A percentile compares a stretch with the other conserved stretches of the same genome.
phyloP scores from a whole-genome alignment of 139 green algal genomes.

The Volvox africanus region DNA sequence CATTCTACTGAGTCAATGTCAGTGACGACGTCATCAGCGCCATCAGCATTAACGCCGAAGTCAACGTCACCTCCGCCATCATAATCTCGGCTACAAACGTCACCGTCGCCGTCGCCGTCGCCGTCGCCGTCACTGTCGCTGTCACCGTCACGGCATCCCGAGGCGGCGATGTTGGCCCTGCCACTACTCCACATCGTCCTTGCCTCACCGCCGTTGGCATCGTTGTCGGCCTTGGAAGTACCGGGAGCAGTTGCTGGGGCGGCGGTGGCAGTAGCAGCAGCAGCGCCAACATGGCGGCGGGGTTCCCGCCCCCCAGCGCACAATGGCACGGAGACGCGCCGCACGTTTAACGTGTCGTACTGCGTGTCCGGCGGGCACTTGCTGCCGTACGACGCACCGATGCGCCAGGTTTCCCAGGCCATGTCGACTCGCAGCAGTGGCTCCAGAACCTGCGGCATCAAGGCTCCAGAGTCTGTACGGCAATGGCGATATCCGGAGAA shows the following conservation, averaged over 20 bases:
- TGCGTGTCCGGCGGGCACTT: background rate
- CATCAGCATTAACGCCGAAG: background rate
- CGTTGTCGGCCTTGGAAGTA: too few relatives aligned
- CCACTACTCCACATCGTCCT: background rate
- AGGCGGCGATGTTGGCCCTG: background rate
- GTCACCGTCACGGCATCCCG: background rate
- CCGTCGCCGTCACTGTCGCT: background rate
- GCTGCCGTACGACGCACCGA: background rate
- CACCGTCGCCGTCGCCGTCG: background rate
- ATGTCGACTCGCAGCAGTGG: constrained; percentile 7
- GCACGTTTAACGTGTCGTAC: constrained; percentile 28
- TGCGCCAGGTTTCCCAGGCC: constrained; percentile 46
- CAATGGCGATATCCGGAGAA: too few relatives aligned
- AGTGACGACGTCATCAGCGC: background rate
- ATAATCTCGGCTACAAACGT: background rate
- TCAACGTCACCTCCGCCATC: background rate
- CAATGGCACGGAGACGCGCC: background rate
- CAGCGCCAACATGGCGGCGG: background rate
- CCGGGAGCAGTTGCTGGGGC: too few relatives aligned
- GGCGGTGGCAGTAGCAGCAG: background rate
- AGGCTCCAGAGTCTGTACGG: too few relatives aligned
- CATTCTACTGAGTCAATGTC: background rate
- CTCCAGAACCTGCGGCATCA: constrained; percentile 33
- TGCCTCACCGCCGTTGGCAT: background rate
- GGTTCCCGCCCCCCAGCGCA: background rate